Conservation (phyloP, 805 yeast species). For the Brettanomyces bruxellensis region DNA sequence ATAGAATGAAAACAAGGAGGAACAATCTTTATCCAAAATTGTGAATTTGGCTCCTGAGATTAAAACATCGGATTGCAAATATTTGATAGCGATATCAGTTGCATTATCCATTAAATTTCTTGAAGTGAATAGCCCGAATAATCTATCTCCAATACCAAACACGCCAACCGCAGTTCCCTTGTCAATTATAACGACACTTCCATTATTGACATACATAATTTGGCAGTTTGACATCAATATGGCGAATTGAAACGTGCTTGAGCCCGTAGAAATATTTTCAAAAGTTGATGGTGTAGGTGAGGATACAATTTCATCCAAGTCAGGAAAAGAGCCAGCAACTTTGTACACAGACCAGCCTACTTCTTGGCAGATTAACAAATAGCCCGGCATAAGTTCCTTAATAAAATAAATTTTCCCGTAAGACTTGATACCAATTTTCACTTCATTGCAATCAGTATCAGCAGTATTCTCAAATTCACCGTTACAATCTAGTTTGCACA, state of each 20-base stretch:
- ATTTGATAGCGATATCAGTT: too few relatives aligned
- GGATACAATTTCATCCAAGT: constrained; percentile 12
- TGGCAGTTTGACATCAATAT: constrained; percentile 15
- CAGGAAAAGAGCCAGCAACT: constrained; percentile 1
- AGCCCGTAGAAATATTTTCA: constrained; percentile 9
- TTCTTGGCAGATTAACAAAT: constrained; percentile 20
- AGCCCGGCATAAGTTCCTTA: constrained; percentile 2
- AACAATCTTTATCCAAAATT: too few relatives aligned
- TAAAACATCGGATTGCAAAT: too few relatives aligned
- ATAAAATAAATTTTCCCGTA: constrained; percentile 16
- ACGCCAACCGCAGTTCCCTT: neutral
- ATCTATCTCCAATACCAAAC: neutral
- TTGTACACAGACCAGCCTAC: constrained; percentile 23
- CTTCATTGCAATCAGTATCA: neutral
- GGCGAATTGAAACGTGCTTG: constrained; percentile 7
- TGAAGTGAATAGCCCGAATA: neutral
- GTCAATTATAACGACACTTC: neutral
- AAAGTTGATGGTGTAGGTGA: constrained; percentile 16
- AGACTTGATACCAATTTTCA: constrained; percentile 10
- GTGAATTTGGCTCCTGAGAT: too few relatives aligned
- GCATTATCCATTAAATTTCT: too few relatives aligned
- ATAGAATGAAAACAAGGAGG: too few relatives aligned
- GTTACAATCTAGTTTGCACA: neutral
- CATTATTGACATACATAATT: constrained; percentile 7
- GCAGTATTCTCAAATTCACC: neutral